Conservation (phyloP, 1,284 basidiomycete species). For the Puccinia coronata region DNA sequence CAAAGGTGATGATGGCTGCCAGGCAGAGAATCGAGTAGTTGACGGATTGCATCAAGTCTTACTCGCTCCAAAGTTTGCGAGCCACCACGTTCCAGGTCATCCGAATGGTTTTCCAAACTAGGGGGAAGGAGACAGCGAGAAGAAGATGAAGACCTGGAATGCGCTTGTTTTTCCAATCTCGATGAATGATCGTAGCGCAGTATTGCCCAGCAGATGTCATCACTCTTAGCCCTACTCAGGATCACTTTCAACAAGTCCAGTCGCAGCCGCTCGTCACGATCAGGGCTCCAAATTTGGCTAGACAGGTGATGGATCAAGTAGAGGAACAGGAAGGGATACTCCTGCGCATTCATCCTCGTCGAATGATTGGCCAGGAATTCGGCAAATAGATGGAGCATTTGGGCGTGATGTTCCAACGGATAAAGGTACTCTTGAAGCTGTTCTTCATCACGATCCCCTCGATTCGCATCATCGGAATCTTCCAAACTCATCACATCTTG, state of each 20-base stretch:
- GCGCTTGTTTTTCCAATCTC: neutral
- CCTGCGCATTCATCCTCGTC: neutral
- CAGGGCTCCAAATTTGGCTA: constrained; percentile 24
- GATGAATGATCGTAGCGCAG: neutral
- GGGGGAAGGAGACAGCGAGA: too few species aligned
- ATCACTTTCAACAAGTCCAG: constrained; percentile 23
- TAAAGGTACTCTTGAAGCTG: constrained; percentile 21
- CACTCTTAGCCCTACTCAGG: neutral
- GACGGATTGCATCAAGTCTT: too few species aligned
- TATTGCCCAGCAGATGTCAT: neutral
- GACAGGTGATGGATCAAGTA: constrained; percentile 45
- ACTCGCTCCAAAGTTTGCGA: too few species aligned
- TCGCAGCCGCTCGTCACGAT: constrained; percentile 3
- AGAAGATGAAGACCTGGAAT: neutral
- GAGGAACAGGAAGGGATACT: constrained; percentile 27
- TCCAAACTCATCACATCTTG: constrained; percentile 9
- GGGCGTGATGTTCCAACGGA: constrained; percentile 18
- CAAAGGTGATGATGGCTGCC: neutral
- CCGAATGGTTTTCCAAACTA: too few species aligned
- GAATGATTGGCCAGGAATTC: constrained; percentile 4
- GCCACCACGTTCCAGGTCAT: too few species aligned
- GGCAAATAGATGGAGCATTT: constrained; percentile 27
- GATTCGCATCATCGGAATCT: neutral
- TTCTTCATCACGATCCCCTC: neutral
- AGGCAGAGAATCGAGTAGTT: neutral